These are phyloP conservation scores for Huntiella moniliformis DNA, from an alignment of 2,329 filamentous ascomycete genomes.

Conservation along the genomic window DNA sequence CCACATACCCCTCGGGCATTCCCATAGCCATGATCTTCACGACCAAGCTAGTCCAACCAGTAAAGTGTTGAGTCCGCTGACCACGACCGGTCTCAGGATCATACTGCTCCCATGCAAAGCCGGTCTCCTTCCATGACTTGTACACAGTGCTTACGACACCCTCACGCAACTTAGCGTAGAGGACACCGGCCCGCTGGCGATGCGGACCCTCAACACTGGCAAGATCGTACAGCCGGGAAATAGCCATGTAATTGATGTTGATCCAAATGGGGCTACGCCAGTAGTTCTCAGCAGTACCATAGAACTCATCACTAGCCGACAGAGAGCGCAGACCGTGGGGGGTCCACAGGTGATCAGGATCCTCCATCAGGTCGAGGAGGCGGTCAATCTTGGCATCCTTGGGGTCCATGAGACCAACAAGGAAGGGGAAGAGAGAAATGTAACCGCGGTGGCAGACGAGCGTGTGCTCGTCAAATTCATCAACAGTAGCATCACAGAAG, in stretches of 20 bases:
- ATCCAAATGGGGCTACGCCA: constrained; percentile 93
- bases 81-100: constrained; percentile 80
- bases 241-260: constrained; percentile 79
- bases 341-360: constrained; percentile 80
- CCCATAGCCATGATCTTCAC: constrained; percentile 94
- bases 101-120: constrained; percentile 98
- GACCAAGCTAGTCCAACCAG: constrained; percentile 95
- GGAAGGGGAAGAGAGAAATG: constrained; percentile 79
- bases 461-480: constrained; percentile 78
- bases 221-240: constrained; percentile 9
- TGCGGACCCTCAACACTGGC: constrained; percentile 44
- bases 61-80: constrained; percentile 96
- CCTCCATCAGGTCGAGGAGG: constrained; percentile 57
- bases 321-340: constrained; percentile 74
- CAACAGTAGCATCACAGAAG: constrained; percentile 89
- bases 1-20: constrained; percentile 32
- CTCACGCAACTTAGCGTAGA: constrained; percentile 60
- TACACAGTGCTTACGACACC: constrained; percentile 84
- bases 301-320: constrained; percentile 64
- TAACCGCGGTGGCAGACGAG: constrained; percentile 96
- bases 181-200: constrained; percentile 43
- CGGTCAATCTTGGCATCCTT: constrained; percentile 57
- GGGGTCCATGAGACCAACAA: constrained; percentile 59
- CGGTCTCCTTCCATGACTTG: constrained; percentile 71
- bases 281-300: constrained; percentile 88